Conservation (phyloP, 345 rosid genomes). For the Jatropha curcas region DNA sequence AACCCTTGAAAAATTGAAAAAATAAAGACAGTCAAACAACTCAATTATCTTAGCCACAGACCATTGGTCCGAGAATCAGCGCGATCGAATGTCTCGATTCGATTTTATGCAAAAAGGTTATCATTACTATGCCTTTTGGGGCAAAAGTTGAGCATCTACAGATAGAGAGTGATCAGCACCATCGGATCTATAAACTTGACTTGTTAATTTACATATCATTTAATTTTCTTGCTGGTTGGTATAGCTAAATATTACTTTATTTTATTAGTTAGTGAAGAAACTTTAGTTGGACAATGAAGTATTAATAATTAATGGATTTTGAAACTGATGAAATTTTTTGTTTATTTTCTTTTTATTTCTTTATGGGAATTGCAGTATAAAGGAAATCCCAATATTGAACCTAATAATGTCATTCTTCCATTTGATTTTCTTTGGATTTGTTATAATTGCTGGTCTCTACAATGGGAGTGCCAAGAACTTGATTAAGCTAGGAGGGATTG, state of each 20-base stretch:
- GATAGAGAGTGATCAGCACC: conserved; percentile 10
- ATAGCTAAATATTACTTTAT: too few species aligned
- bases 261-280: neutral
- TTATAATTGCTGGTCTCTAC: conserved; percentile 65
- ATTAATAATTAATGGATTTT: conserved; percentile 16
- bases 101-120: too few species aligned
- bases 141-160: too few species aligned
- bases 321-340: conserved; percentile 36
- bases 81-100: too few species aligned
- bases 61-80: too few species aligned
- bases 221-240: neutral
- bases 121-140: too few species aligned
- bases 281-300: neutral
- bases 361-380: conserved; percentile 62
- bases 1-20: too few species aligned
- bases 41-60: too few species aligned
- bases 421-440: conserved; percentile 77
- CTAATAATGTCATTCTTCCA: conserved; percentile 79
- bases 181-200: conserved; percentile 10
- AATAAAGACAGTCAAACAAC: too few species aligned
- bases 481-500: conserved; percentile 71
- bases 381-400: conserved; percentile 85
- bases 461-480: conserved; percentile 61
- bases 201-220: conserved; percentile 4
- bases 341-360: too few species aligned